Conservation (phyloP, 768 basidiomycete genomes). For the Cantharellus anzutake region DNA sequence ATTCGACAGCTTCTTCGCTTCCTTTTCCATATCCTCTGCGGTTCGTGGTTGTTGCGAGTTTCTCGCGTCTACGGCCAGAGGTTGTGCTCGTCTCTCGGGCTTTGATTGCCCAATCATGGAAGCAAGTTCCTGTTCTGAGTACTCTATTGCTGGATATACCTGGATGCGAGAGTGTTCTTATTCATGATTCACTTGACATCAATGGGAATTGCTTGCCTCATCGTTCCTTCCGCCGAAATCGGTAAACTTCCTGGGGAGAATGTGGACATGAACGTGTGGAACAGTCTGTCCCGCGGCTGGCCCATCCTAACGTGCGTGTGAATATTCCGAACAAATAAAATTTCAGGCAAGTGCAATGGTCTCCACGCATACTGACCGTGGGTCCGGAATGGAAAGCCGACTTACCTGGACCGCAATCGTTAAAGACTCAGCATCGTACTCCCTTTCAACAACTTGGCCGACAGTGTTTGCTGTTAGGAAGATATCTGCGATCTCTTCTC, state of each 20-base stretch:
- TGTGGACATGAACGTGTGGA: slow-evolving; percentile 94
- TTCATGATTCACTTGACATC: neutral
- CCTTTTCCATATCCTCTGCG: slow-evolving; percentile 58
- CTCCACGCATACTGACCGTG: slow-evolving; percentile 3
- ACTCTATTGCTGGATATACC: slow-evolving; percentile 52
- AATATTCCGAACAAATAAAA: slow-evolving; percentile 1
- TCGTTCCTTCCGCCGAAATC: slow-evolving; percentile 23
- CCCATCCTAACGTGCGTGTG: slow-evolving; percentile 43
- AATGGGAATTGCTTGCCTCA: slow-evolving; percentile 2
- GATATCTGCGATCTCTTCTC: slow-evolving; percentile 53
- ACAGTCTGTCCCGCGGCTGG: slow-evolving; percentile 66
- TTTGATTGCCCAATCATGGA: slow-evolving; percentile 15
- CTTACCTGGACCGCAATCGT: slow-evolving; percentile 79
- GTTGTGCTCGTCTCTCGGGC: slow-evolving; percentile 3
- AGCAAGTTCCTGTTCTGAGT: slow-evolving; percentile 13
- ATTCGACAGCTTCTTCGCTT: slow-evolving; percentile 46
- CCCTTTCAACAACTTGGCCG: slow-evolving; percentile 60
- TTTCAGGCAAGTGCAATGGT: neutral
- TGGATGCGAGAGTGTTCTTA: slow-evolving; percentile 11
- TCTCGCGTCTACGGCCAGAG: slow-evolving; percentile 37
- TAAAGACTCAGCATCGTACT: slow-evolving; percentile 62
- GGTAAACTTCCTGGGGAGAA: slow-evolving; percentile 58
- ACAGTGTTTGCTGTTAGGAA: slow-evolving; percentile 67
- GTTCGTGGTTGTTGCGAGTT: slow-evolving; percentile 43
- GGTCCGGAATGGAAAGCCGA: slow-evolving; percentile 4